phyloP scores from a whole-genome alignment of 345 rosid genomes.

The Crucihimalaya himalaica region DNA sequence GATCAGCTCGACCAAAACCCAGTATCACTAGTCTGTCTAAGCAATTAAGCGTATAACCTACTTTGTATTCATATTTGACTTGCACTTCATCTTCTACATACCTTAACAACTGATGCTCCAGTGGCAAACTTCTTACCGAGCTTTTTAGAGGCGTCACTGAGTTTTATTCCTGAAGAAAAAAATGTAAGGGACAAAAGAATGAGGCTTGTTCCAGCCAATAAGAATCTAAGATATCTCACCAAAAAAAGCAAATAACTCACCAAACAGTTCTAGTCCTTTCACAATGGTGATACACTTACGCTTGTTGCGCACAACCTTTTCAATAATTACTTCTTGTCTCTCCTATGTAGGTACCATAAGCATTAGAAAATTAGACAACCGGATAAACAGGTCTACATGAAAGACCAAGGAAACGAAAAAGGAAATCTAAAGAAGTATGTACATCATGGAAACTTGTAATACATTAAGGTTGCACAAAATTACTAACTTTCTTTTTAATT shows the following conservation, averaged over 20 bases:
- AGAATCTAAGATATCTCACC: neutral
- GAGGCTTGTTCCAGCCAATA: slow-evolving; percentile 18
- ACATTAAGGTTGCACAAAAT: neutral
- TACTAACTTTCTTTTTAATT: slow-evolving; percentile 85
- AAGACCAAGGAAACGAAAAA: neutral
- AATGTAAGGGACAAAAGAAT: slow-evolving; percentile 1
- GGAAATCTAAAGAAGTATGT: neutral
- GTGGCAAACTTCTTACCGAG: slow-evolving; percentile 98
- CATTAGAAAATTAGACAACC: neutral
- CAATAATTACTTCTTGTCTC: slow-evolving; percentile 84
- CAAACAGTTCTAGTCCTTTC: slow-evolving; percentile 92
- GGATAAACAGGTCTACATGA: neutral
- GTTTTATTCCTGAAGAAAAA: slow-evolving; percentile 69
- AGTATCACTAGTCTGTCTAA: neutral
- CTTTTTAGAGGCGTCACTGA: slow-evolving; percentile 90
- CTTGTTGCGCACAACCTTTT: slow-evolving; percentile 89
- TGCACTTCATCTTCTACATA: slow-evolving; percentile 33
- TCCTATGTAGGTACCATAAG: slow-evolving; percentile 48
- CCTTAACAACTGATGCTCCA: slow-evolving; percentile 98
- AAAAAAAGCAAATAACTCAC: slow-evolving; percentile 48
- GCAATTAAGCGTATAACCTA: neutral
- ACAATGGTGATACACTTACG: slow-evolving; percentile 90
- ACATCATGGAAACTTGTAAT: neutral
- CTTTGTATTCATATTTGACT: neutral
- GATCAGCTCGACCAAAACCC: neutral